Base-by-base conservation (phyloP, 176 grass and related monocot species). In the Thinopyrum elongatum region DNA sequence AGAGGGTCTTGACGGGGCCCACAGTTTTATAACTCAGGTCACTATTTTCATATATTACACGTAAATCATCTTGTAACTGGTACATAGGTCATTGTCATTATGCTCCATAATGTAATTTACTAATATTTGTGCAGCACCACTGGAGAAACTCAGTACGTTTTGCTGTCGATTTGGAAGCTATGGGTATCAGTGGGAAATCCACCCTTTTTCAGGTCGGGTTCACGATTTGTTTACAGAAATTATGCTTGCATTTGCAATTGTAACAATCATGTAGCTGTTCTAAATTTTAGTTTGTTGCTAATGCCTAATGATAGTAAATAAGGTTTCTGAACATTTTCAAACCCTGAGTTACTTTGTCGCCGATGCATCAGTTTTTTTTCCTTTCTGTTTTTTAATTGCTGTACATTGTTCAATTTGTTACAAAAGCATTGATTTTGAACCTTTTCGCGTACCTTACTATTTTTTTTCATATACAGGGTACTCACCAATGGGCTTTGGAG, bases 21-120 rank as follows among this genome's bases (percentile, higher is more conserved):
- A 99, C 87, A 99, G 97, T 85, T 99, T 99, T 82, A 92, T 99
- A 80, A 99, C 97, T 92, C 97, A 99, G 94, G 97, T 99, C 63
- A 78, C 31, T 72, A 77, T 65, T 19, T 85, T 92, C 12, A 44
- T 80, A 77, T 60, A 23, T 76, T 44, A 67, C 78, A 73, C 30
- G 66, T 55, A 57, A 76, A 36, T 65, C 22, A 58, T 85, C 61
- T 28, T 57, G 55, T 69, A 39, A 80, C 59, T 12, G 79, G 61
- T 73, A 41, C 31, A 76, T 55, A 19, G 17, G 74, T 55, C 74
- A 76, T 17, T 55, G 26, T 33, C 28, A 4, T 33, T 33, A 31
- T 76, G 63, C 61, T 79, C 69, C 53, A 49, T 82, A 57, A 68
- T 80, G 5, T 79, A 33, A 84, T 65, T 76, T 65, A 34, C 59